A percentile compares a stretch with the other conserved stretches of the same genome.
phyloP scores from a whole-genome alignment of 129 eudicot genomes.

The Pseudognaphalium luteoalbum region DNA sequence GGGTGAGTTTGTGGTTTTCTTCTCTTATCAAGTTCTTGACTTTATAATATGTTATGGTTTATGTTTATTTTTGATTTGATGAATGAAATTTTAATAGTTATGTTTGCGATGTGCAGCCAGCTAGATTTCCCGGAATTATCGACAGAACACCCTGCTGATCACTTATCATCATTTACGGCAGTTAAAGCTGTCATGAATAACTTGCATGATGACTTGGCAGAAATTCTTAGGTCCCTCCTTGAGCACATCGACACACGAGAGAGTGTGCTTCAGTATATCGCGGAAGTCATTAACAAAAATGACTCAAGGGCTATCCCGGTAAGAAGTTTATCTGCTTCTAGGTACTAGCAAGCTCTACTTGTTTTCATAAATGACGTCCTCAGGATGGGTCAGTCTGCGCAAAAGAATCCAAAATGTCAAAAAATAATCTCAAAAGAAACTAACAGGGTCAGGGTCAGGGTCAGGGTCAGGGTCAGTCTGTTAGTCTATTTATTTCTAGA shows the following conservation, averaged over 20 bases:
- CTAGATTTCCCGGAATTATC: constrained; percentile 84
- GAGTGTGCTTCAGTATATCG: constrained; percentile 77
- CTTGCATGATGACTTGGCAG: constrained; percentile 75
- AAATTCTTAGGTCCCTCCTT: constrained; percentile 69
- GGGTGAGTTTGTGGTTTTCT: constrained; percentile 55
- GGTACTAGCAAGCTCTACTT: background rate
- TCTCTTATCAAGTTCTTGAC: background rate
- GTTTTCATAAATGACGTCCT: background rate
- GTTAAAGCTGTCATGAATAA: constrained; percentile 79
- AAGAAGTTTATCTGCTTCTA: constrained; percentile 7
- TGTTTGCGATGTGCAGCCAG: constrained; percentile 49
- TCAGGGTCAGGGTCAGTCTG: too few relatives aligned
- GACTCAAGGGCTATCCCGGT: constrained; percentile 87
- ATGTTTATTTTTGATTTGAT: background rate
- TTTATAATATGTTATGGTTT: background rate
- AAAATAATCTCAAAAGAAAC: too few relatives aligned
- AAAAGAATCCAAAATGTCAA: too few relatives aligned
- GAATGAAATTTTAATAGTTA: background rate
- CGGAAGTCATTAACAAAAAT: constrained; percentile 83
- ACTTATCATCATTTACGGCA: constrained; percentile 43
- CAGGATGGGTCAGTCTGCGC: too few relatives aligned
- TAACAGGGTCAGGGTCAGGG: too few relatives aligned
- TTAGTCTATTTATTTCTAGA: too few relatives aligned
- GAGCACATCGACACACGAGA: constrained; percentile 68
- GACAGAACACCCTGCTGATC: constrained; percentile 54